Evolutionary conservation across 2,329 filamentous ascomycete genomes (phyloP).

Genomic region (Fusarium gaditjirri): DNA sequence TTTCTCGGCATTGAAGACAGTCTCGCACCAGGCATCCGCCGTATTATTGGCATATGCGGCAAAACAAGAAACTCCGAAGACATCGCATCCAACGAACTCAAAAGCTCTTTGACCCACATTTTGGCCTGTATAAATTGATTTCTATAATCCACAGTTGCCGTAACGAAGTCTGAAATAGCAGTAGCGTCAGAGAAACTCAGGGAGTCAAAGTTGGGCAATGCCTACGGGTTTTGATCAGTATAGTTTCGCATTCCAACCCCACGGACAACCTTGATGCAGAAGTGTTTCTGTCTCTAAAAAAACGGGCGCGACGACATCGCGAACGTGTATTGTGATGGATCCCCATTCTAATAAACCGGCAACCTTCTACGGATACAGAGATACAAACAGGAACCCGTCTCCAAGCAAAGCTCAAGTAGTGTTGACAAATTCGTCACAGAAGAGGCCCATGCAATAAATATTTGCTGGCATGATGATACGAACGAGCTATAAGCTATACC

Average conservation of each 20-base stretch:
- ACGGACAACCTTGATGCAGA: neutral
- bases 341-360: neutral
- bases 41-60: neutral
- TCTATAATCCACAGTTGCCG: neutral
- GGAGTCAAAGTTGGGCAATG: neutral
- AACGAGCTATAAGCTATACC: neutral
- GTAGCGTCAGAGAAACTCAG: neutral
- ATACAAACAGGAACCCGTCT: neutral
- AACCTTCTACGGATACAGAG: too few relatives aligned
- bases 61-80: neutral
- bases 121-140: neutral
- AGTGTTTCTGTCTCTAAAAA: neutral
- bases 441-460: neutral
- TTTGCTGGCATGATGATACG: neutral
- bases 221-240: neutral
- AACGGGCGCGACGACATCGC: neutral
- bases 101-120: fast-evolving
- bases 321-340: neutral
- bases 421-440: neutral
- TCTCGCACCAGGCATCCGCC: neutral
- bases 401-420: neutral
- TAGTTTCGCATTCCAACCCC: neutral
- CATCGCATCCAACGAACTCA: neutral
- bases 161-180: neutral
- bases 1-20: neutral